phyloP scores from a whole-genome alignment of 768 basidiomycete species.

The Cubamyces lactineus region DNA sequence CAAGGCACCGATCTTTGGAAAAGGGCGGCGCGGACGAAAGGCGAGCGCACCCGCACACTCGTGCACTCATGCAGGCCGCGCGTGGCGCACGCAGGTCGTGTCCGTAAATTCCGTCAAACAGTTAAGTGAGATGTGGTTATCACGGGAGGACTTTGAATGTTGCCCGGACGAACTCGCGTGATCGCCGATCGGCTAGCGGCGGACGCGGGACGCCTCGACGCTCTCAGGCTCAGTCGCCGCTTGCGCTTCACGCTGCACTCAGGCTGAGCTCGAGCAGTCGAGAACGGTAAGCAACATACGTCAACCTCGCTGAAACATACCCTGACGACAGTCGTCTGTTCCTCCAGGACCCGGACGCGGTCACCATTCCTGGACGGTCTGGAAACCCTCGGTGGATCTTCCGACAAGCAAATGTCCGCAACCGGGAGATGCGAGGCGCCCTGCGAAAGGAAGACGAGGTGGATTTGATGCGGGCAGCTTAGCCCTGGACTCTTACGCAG shows the following conservation, averaged over 20 bases:
- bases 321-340: not conserved
- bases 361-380: not conserved
- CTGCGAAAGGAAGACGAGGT: not conserved
- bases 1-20: conserved; percentile 9
- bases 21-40: too few species aligned
- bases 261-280: not conserved
- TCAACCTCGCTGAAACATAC: not conserved
- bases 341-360: not conserved
- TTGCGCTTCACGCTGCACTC: not conserved
- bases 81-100: too few species aligned
- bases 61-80: too few species aligned
- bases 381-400: too few species aligned
- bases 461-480: conserved; percentile 3
- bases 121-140: not conserved
- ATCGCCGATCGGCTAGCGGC: conserved; percentile 8
- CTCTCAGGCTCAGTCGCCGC: not conserved
- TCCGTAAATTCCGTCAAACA: not conserved
- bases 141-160: not conserved
- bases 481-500: conserved; percentile 1
- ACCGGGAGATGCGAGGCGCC: not conserved
- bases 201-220: conserved; percentile 2
- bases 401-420: not conserved
- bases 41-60: too few species aligned
- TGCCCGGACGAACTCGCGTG: not conserved
- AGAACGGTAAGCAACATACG: conserved; percentile 1